Evolutionary conservation across 2,329 filamentous ascomycete genomes (phyloP).

Genomic region (Stagonosporopsis cucurbitacearum): DNA sequence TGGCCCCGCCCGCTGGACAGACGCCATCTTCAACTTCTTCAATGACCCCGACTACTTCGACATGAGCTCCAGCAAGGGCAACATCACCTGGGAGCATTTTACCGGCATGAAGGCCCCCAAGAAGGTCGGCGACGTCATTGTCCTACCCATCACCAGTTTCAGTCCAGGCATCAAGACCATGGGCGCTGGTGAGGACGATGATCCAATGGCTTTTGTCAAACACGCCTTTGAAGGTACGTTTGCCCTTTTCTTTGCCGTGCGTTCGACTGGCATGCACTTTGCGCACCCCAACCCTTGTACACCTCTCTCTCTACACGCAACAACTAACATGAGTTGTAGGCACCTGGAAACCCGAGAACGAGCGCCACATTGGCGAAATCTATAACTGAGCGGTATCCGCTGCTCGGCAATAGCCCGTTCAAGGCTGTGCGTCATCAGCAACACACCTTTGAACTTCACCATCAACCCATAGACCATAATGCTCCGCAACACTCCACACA

Average conservation of each 20-base stretch:
- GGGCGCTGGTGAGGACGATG: conserved; percentile 84
- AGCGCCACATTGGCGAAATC: conserved; percentile 45
- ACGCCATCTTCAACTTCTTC: conserved; percentile 89
- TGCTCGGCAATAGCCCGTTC: background rate
- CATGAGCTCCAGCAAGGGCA: conserved; percentile 70
- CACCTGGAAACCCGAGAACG: conserved; percentile 46
- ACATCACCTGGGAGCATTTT: conserved; percentile 87
- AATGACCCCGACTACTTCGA: conserved; percentile 91
- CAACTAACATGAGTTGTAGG: conserved; percentile 40
- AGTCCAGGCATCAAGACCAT: conserved; percentile 94
- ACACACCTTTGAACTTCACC: background rate
- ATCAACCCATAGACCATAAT: background rate
- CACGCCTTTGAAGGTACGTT: conserved; percentile 90
- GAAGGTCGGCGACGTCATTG: conserved; percentile 90
- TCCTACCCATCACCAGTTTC: conserved; percentile 96
- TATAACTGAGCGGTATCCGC: conserved; percentile 29
- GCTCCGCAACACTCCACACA: background rate
- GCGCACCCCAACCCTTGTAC: background rate
- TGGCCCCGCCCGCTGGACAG: conserved; percentile 93
- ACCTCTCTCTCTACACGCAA: background rate
- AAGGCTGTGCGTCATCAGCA: background rate
- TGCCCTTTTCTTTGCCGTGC: background rate
- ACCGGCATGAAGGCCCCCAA: conserved; percentile 83
- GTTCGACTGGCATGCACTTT: conserved; percentile 5
- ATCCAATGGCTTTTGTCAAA: conserved; percentile 97